Conservation (phyloP, 2,329 filamentous ascomycete species). For the Cytospora schulzeri region DNA sequence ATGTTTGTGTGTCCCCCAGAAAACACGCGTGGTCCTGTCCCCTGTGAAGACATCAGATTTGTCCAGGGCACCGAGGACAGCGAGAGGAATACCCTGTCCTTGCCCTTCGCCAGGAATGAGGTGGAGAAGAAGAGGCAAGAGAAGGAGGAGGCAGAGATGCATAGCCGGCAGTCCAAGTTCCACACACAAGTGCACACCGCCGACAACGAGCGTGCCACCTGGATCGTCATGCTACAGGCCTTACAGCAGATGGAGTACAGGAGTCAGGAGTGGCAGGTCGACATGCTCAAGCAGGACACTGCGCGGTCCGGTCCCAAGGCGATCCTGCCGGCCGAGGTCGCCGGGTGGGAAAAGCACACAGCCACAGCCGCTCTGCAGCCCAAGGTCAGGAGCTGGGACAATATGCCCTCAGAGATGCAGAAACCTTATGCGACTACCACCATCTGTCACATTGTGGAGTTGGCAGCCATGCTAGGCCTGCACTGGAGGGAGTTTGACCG, state of each 20-base stretch:
- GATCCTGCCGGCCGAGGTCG: slow-evolving; percentile 30
- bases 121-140: slow-evolving; percentile 16
- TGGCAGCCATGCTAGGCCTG: slow-evolving; percentile 55
- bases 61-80: slow-evolving; percentile 44
- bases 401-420: slow-evolving; percentile 49
- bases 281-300: slow-evolving; percentile 33
- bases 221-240: slow-evolving; percentile 53
- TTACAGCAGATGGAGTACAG: slow-evolving; percentile 53
- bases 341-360: slow-evolving; percentile 39
- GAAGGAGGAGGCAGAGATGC: slow-evolving; percentile 23
- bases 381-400: slow-evolving; percentile 53
- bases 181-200: slow-evolving; percentile 50
- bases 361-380: slow-evolving; percentile 49
- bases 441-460: slow-evolving; percentile 58
- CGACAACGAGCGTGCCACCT: slow-evolving; percentile 59
- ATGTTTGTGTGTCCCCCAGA: slow-evolving; percentile 50
- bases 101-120: slow-evolving; percentile 7
- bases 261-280: slow-evolving; percentile 50
- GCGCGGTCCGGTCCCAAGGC: slow-evolving; percentile 26
- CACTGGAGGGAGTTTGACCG: slow-evolving; percentile 63
- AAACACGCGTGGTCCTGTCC: slow-evolving; percentile 42
- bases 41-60: slow-evolving; percentile 36
- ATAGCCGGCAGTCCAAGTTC: slow-evolving; percentile 33
- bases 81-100: slow-evolving; percentile 35
- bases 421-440: slow-evolving; percentile 57